Conservation (phyloP, 176 grass and related monocot species). For the Carex littledalei region DNA sequence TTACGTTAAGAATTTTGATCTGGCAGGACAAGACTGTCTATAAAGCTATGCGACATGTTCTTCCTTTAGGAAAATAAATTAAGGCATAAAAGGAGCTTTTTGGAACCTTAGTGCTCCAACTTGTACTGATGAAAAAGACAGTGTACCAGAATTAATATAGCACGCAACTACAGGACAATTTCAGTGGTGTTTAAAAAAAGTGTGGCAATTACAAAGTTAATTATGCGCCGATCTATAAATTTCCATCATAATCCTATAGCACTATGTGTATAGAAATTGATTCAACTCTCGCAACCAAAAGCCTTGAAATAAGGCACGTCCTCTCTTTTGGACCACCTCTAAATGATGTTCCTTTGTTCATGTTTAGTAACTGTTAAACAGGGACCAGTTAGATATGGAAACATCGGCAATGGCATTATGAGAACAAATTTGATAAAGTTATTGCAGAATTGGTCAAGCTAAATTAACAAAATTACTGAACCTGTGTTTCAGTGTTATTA, state of each 20-base stretch:
- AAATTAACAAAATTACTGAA: background rate
- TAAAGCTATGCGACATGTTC: constrained; percentile 4
- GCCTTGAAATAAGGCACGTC: background rate
- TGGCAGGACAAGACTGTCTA: background rate
- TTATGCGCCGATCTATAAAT: background rate
- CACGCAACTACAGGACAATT: constrained; percentile 19
- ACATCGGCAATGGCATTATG: background rate
- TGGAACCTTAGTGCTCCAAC: constrained; percentile 20
- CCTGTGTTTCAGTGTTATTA: background rate
- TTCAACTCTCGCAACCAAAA: background rate
- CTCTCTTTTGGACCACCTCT: background rate
- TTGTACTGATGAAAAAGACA: constrained; percentile 15
- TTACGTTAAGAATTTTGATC: background rate
- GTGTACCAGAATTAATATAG: background rate
- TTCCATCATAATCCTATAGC: background rate
- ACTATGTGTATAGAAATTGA: background rate
- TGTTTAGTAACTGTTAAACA: background rate
- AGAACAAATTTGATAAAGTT: background rate
- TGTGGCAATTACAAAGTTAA: background rate
- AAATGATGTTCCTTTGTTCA: background rate
- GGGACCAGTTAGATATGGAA: background rate
- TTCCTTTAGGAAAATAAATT: background rate
- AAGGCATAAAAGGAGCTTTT: constrained; percentile 21
- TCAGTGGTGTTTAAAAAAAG: background rate
- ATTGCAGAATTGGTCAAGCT: background rate